phyloP scores from a whole-genome alignment of 2,329 filamentous ascomycete species.

The Aspergillus viridinutans region DNA sequence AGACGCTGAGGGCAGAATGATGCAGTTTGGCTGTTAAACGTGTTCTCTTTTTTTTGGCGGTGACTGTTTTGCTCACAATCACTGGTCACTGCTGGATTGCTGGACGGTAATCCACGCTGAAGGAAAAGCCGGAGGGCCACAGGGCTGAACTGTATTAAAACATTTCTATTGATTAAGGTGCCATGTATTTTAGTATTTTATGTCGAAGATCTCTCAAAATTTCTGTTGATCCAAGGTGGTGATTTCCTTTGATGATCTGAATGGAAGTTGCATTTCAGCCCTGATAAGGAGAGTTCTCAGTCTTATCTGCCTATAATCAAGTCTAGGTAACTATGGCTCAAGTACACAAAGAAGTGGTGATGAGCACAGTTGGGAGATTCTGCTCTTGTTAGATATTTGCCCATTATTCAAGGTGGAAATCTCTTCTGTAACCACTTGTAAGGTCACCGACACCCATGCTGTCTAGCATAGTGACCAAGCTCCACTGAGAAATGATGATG shows the following conservation, averaged over 20 bases:
- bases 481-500: constrained; percentile 9
- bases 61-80: not conserved
- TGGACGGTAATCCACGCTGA: not conserved
- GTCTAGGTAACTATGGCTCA: not conserved
- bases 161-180: not conserved
- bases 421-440: not conserved
- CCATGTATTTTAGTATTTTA: not conserved
- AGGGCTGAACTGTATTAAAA: constrained; percentile 19
- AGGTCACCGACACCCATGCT: not conserved
- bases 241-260: not conserved
- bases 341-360: not conserved
- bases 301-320: not conserved
- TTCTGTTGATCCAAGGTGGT: not conserved
- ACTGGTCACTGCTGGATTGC: constrained; percentile 1
- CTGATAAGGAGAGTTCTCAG: not conserved
- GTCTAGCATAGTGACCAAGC: not conserved
- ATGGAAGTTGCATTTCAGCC: not conserved
- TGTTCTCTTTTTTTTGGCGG: constrained; percentile 20
- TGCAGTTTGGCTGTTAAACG: constrained; percentile 16
- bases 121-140: constrained; percentile 11
- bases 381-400: not conserved
- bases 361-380: not conserved
- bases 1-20: not conserved
- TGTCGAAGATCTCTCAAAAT: not conserved
- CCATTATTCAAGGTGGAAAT: not conserved